A percentile compares a stretch with the other conserved stretches of the same genome.
Conservation (phyloP, 2,329 filamentous ascomycete genomes). For the Pseudocercospora fijiensis region DNA sequence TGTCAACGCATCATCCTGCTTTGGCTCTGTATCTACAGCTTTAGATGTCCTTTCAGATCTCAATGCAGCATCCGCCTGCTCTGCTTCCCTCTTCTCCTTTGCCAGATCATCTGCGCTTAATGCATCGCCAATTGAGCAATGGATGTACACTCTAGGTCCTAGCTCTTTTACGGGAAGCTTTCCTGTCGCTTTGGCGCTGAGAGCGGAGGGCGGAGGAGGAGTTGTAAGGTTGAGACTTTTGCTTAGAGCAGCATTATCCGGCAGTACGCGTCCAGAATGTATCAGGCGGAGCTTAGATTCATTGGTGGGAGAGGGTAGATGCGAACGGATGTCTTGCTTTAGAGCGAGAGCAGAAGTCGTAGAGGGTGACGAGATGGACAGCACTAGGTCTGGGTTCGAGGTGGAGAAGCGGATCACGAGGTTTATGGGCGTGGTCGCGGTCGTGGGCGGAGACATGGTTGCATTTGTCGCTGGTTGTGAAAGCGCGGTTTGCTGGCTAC, state of each 20-base stretch:
- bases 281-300: conserved; percentile 80
- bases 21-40: conserved; percentile 36
- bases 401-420: conserved; percentile 89
- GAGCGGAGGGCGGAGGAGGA: conserved; percentile 45
- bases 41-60: conserved; percentile 12
- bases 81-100: conserved; percentile 57
- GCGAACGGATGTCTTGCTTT: conserved; percentile 75
- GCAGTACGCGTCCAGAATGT: conserved; percentile 80
- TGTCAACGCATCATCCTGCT: conserved; percentile 5
- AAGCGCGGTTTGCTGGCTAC: no score
- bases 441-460: neutral
- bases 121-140: conserved; percentile 81
- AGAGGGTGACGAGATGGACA: conserved; percentile 69
- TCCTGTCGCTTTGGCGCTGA: conserved; percentile 57
- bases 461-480: no score
- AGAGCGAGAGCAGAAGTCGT: conserved; percentile 73
- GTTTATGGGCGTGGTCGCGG: conserved; percentile 50
- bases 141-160: conserved; percentile 72
- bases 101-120: conserved; percentile 68
- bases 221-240: conserved; percentile 65
- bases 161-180: conserved; percentile 59
- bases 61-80: conserved; percentile 42
- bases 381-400: conserved; percentile 70
- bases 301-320: conserved; percentile 63
- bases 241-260: conserved; percentile 68